These are phyloP conservation scores for Stephania cephalantha DNA, from an alignment of 164 flowering plant genomes.

Conservation along the genomic window DNA sequence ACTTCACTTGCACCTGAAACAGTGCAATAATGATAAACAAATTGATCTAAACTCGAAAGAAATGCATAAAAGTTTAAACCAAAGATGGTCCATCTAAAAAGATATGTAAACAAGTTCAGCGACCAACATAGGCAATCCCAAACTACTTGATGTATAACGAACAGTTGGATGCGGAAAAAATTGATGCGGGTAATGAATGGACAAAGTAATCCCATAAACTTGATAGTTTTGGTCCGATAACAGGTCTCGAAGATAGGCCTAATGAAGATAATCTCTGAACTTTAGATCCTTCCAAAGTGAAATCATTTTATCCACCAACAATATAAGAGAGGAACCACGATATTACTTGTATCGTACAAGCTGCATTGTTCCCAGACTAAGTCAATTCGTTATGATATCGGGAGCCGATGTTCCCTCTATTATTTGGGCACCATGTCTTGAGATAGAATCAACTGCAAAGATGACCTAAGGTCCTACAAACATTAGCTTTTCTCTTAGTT, in stretches of 20 bases:
- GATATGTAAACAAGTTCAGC: neutral
- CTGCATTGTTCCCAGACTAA: no score
- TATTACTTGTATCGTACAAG: no score
- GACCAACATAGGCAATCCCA: neutral
- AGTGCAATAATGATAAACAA: conserved; percentile 1
- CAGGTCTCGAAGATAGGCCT: neutral
- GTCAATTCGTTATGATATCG: no score
- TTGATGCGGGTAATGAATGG: neutral
- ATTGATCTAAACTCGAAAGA: neutral
- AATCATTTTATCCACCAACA: neutral
- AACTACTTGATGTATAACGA: neutral
- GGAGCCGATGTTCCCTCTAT: no score
- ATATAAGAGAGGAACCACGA: no score
- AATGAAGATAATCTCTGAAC: neutral
- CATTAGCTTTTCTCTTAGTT: no score
- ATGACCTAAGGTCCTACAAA: no score
- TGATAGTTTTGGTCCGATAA: neutral
- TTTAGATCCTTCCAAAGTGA: neutral
- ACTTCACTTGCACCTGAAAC: conserved; percentile 87
- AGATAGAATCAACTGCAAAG: no score
- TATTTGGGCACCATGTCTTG: no score
- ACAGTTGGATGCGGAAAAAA: neutral
- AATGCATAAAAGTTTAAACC: neutral
- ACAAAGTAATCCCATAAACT: neutral
- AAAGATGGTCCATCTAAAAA: neutral